These are phyloP conservation scores for Calocybe indica DNA, from an alignment of 768 basidiomycete genomes.

Conservation along the genomic window DNA sequence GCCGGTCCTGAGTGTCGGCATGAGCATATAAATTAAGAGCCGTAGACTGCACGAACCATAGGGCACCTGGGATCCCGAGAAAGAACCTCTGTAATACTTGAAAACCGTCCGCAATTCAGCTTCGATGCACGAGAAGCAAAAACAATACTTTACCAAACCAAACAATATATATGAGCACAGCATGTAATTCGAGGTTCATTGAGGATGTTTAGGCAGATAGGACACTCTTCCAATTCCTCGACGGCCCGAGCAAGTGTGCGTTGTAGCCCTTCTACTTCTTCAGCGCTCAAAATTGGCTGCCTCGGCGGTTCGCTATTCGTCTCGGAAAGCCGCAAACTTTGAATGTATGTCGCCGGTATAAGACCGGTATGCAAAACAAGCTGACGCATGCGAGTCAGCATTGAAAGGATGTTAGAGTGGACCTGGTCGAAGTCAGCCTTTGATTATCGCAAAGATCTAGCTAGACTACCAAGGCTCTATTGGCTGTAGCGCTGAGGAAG, in stretches of 20 bases:
- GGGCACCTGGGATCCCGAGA: slow-evolving; percentile 73
- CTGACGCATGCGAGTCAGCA: slow-evolving; percentile 86
- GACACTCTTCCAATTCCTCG: slow-evolving; percentile 82
- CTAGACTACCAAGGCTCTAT: slow-evolving; percentile 30
- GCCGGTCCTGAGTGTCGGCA: slow-evolving; percentile 55
- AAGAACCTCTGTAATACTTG: slow-evolving; percentile 66
- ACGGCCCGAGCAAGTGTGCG: slow-evolving; percentile 54
- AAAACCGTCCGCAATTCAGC: neutral
- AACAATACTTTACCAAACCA: slow-evolving; percentile 46
- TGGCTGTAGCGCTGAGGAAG: slow-evolving; percentile 39
- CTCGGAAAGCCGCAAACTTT: slow-evolving; percentile 45
- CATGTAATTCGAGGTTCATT: slow-evolving; percentile 66
- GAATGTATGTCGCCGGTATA: slow-evolving; percentile 64
- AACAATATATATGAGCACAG: slow-evolving; percentile 70
- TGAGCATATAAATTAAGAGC: too few species aligned
- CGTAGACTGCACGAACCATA: slow-evolving; percentile 44
- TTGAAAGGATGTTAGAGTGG: slow-evolving; percentile 65
- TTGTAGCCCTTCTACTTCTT: slow-evolving; percentile 53
- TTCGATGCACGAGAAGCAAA: neutral
- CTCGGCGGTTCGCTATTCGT: slow-evolving; percentile 22
- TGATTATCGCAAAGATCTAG: neutral
- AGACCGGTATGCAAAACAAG: slow-evolving; percentile 75
- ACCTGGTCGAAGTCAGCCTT: slow-evolving; percentile 30
- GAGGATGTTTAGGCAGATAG: slow-evolving; percentile 60
- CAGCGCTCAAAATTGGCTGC: slow-evolving; percentile 35